Percentiles rank a stretch among this genome's conserved stretches.
Conservation (phyloP, 163 green algal genomes). For the Chloroidium sp. region DNA sequence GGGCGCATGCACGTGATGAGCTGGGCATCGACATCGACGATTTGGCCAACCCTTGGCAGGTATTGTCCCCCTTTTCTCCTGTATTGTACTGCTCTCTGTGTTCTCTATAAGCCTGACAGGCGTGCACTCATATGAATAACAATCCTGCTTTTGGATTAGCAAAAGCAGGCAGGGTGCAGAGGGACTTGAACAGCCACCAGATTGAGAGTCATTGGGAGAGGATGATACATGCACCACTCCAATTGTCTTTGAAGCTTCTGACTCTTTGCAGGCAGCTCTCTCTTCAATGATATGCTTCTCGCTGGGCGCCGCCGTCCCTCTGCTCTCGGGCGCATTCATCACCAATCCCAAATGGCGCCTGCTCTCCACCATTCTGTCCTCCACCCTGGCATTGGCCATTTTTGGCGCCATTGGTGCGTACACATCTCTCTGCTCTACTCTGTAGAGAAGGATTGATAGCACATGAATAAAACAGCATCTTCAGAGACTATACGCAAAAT, state of each 20-base stretch:
- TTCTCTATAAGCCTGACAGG: no score
- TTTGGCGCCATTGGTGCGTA: slow-evolving; percentile 47
- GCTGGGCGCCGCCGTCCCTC: slow-evolving; percentile 59
- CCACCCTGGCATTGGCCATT: slow-evolving; percentile 24
- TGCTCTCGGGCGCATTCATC: slow-evolving; percentile 69
- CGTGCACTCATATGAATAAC: no score
- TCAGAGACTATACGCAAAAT: neutral
- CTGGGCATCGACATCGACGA: slow-evolving; percentile 87
- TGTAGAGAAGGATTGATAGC: neutral
- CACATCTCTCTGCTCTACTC: neutral
- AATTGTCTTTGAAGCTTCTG: neutral
- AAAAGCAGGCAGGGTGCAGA: no score
- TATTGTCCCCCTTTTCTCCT: neutral
- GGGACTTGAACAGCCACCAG: no score
- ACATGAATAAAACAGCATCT: neutral
- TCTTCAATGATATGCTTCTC: slow-evolving; percentile 67
- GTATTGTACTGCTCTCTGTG: neutral
- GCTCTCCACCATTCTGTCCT: neutral
- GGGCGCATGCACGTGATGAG: slow-evolving; percentile 80
- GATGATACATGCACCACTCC: neutral
- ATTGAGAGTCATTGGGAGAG: neutral
- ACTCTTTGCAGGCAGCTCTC: slow-evolving; percentile 36
- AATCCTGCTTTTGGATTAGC: no score
- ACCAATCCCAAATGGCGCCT: slow-evolving; percentile 7
- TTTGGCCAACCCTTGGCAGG: slow-evolving; percentile 68